A percentile compares a stretch with the other conserved stretches of the same genome.
Conservation (phyloP, 768 basidiomycete genomes). For the Amanita inopinata region DNA sequence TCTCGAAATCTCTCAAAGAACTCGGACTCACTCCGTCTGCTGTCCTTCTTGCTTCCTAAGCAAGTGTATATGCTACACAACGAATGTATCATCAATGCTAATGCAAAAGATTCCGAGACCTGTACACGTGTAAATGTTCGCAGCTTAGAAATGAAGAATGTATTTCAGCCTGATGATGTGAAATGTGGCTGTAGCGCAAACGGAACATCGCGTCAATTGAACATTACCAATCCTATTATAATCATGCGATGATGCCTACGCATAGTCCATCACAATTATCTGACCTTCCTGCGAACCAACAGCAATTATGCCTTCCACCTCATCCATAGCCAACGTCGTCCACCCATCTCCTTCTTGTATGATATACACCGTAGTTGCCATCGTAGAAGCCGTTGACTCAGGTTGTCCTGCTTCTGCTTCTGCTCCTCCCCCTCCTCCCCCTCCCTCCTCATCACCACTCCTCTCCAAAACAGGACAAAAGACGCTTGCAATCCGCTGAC, state of each 20-base stretch:
- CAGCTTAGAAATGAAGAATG: too few species aligned
- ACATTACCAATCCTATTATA: too few species aligned
- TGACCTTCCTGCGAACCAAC: constrained; percentile 34
- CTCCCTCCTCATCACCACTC: constrained; percentile 7
- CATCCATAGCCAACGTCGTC: constrained; percentile 36
- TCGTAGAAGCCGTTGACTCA: constrained; percentile 14
- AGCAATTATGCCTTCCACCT: constrained; percentile 37
- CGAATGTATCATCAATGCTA: too few species aligned
- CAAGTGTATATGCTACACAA: too few species aligned
- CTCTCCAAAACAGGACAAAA: constrained; percentile 12
- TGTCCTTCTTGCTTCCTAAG: constrained; percentile 26
- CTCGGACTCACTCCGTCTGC: constrained; percentile 89
- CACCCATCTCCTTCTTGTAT: constrained; percentile 39
- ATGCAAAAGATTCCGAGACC: too few species aligned
- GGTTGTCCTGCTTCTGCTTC: neutral
- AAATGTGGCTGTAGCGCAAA: too few species aligned
- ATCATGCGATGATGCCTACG: too few species aligned
- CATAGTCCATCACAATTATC: constrained; percentile 44
- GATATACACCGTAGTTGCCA: constrained; percentile 33
- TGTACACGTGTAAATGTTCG: too few species aligned
- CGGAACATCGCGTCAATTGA: too few species aligned
- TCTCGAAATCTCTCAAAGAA: constrained; percentile 71
- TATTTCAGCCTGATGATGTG: too few species aligned
- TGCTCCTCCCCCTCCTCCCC: neutral
- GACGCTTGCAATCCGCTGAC: constrained; percentile 52